Evolutionary conservation across 352 stramenopile genomes (phyloP).

Genomic region (Saprolegnia diclina): DNA sequence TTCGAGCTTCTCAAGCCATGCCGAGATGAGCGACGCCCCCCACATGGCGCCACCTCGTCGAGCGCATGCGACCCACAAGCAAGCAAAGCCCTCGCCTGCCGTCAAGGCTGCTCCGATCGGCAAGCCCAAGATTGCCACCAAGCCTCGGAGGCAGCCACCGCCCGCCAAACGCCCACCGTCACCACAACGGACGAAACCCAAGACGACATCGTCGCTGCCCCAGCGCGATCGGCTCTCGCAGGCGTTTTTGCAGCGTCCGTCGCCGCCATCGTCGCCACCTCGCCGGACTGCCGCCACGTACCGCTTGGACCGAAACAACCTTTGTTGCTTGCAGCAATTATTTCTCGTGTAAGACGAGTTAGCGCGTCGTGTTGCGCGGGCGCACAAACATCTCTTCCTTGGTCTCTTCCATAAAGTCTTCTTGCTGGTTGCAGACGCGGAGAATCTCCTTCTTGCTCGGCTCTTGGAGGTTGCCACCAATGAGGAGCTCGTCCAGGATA

Average conservation of each 20-base stretch:
- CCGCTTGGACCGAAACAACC: conserved; percentile 14
- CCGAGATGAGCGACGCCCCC: too few relatives aligned
- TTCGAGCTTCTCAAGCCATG: conserved; percentile 1
- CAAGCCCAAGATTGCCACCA: background rate
- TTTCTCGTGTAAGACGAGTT: conserved; percentile 27
- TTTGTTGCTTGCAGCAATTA: conserved; percentile 20
- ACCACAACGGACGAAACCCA: background rate
- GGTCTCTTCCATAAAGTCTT: conserved; percentile 88
- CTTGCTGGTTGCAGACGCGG: conserved; percentile 82
- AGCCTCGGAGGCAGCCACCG: background rate
- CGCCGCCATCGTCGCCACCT: background rate
- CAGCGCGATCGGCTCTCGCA: too few relatives aligned
- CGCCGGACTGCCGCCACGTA: background rate
- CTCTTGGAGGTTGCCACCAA: conserved; percentile 97
- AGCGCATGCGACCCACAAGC: too few relatives aligned
- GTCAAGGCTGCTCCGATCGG: too few relatives aligned
- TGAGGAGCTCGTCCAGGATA: conserved; percentile 99
- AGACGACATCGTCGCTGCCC: background rate
- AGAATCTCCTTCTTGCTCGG: conserved; percentile 90
- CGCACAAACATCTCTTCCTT: conserved; percentile 79
- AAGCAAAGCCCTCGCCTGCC: too few relatives aligned
- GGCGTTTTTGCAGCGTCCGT: background rate
- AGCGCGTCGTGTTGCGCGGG: conserved; percentile 55
- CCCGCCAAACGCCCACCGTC: background rate
- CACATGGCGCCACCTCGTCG: too few relatives aligned